Base-by-base conservation (phyloP, 1,139 yeast species). In the Zygoascus sp. region DNA sequence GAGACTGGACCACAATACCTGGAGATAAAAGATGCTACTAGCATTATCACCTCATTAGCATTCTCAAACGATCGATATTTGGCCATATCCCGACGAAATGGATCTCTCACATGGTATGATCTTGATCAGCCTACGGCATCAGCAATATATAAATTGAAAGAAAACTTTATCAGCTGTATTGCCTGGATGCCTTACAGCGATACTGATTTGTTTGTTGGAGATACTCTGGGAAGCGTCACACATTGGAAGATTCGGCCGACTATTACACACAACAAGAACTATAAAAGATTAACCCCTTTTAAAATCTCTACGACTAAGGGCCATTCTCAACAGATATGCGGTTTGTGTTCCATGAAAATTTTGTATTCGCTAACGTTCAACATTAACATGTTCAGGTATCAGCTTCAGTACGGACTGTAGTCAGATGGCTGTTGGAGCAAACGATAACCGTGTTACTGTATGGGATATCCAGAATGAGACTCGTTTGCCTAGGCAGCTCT, bases 171-270 rank as follows among this genome's bases (percentile, higher is more conserved):
- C 2, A 79, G 81, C 56, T 79, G 86, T 50, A 67, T 84, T 5
- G 63, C 71, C 25, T 87, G 96, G 96, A 65, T 77, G 30, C 73
- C 77, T 2, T 63, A 67, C 20, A 63, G 73, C 0, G 54, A 57
- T 5, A 45, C 50, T 2, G 60, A 61, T 21, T 72, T 88, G 49
- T 71, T 78, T 45, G 76, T 79, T 13, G 95, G 96, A 2, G 86
- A 82, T 57, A 88, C 82, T 54, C 53, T 65, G 16, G 97, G 96
- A 0, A 72, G 71, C 11, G 81, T 86, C 0, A 59, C 71, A 15
- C 64, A 73, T 11, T 72, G 79, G 46, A 68, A 67, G 40, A 59
- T 76, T 5, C 9, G 9, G 5, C 27, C 27, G 9, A 16, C 25
- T 28, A 13, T 17, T 11, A 20, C 23, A 9, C 23, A 20, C 6